Percentiles rank a stretch among this genome's conserved stretches.
Conservation (phyloP, 202 grass and related monocot genomes). For the Carex arenaria region DNA sequence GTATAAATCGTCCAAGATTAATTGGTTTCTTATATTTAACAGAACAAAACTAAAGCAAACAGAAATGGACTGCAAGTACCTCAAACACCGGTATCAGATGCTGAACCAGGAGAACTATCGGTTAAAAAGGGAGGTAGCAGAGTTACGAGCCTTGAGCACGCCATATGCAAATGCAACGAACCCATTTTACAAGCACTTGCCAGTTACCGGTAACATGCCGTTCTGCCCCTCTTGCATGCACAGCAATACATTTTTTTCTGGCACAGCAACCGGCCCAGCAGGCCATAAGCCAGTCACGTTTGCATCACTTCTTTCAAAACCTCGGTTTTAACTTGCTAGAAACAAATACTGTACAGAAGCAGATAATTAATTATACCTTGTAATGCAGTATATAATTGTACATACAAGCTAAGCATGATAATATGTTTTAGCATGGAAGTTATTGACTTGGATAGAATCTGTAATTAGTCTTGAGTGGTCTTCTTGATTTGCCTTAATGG, state of each 20-base stretch:
- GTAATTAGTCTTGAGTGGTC: neutral
- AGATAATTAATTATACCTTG: neutral
- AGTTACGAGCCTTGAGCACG: constrained; percentile 18
- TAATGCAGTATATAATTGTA: neutral
- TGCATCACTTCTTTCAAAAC: constrained; percentile 2
- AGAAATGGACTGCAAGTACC: constrained; percentile 36
- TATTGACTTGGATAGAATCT: neutral
- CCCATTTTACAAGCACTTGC: constrained; percentile 27
- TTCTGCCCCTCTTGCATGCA: constrained; percentile 27
- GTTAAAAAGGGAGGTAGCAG: constrained; percentile 31
- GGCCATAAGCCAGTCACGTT: neutral
- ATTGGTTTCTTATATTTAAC: neutral
- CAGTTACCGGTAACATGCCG: constrained; percentile 14
- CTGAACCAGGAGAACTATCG: constrained; percentile 33
- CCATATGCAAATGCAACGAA: neutral
- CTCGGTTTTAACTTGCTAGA: neutral
- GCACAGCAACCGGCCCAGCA: neutral
- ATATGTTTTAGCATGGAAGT: neutral
- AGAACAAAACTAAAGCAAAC: constrained; percentile 54
- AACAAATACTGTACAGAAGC: neutral
- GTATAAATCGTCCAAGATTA: neutral
- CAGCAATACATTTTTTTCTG: neutral
- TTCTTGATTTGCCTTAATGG: neutral
- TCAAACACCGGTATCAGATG: constrained; percentile 35
- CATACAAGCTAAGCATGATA: neutral